Evolutionary conservation across 352 stramenopile species (phyloP).

Genomic region (Globisporangium paroecandrum): DNA sequence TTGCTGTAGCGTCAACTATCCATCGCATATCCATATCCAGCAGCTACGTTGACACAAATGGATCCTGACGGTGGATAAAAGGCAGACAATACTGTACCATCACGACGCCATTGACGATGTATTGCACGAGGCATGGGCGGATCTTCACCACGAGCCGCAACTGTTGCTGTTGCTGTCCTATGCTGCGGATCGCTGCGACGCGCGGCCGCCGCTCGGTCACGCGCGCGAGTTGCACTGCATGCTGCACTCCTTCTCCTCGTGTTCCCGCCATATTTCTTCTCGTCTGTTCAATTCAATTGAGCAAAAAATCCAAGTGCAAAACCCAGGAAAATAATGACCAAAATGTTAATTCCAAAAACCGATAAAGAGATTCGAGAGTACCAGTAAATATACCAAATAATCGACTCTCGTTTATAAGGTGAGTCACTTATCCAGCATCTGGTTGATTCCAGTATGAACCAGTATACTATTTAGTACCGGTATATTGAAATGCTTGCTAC

Average conservation of each 20-base stretch:
- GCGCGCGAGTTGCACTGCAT: conserved; percentile 32
- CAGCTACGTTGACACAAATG: neutral
- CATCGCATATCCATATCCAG: neutral
- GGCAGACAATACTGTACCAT: conserved; percentile 25
- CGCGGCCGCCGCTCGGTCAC: conserved; percentile 36
- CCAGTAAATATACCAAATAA: too few relatives aligned
- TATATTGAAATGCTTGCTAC: neutral
- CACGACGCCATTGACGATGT: conserved; percentile 36
- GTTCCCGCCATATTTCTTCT: neutral
- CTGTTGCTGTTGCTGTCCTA: neutral
- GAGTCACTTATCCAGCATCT: neutral
- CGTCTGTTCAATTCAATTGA: neutral
- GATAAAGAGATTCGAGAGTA: too few relatives aligned
- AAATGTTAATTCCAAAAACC: too few relatives aligned
- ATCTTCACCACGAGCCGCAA: conserved; percentile 39
- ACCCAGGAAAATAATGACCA: neutral
- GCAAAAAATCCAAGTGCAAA: neutral
- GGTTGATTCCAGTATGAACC: neutral
- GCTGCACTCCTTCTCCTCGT: neutral
- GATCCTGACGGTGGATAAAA: neutral
- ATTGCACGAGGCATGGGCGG: conserved; percentile 42
- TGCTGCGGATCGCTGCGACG: conserved; percentile 19
- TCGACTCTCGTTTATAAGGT: too few relatives aligned
- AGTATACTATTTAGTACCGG: neutral
- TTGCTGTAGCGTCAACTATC: too few relatives aligned